Base-by-base conservation (phyloP, 495 filamentous ascomycete species). In the Penicillium tannophilum region DNA sequence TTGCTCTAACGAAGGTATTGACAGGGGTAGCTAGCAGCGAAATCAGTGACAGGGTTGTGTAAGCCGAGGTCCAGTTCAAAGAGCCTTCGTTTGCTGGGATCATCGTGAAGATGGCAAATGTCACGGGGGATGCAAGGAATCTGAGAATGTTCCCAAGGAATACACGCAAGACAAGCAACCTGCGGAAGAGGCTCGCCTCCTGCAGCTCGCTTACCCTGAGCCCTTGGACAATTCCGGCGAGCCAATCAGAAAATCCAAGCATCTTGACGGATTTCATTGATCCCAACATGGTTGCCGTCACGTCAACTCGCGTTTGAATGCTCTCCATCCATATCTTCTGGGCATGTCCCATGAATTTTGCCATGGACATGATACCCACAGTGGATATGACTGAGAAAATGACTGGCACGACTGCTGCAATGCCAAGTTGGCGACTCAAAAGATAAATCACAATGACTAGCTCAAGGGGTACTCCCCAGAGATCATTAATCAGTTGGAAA, bases 221-320 rank as follows among this genome's bases (percentile, higher is more conserved):
- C 7, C 52, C 17, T 46, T 59, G 50, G 23, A 66, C 50, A 20
- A 72, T 72, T 10, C 63, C 23, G 0, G 58, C 65, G 1, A 83
- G 56, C 7, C 39, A 48, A 2, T 69, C 61, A n/a, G 75, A 74
- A 2, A 86, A 60, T 3, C 82, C 85, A 3, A 78, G 68, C 79
- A 84, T 82, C 57, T 86, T 86, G 19, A 86, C 63, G 31, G 74
- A 72, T 56, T 86, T 85, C 59, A 84, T 80, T 0, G 78, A 73
- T 11, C 76, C 65, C 8, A 87, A 62, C 64, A 81, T 74, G 2
- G 72, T 56, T 16, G 71, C 71, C 3, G 79, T 84, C 26, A 72
- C 70, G 35, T 75, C 71, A 28, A 86, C 77, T 11, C 81, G 77
- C 55, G 66, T 72, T 54, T 83, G 72, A 1, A 82, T 82, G 16